Evolutionary conservation across 805 yeast species (phyloP).

Genomic region (Candida tibetensis): DNA sequence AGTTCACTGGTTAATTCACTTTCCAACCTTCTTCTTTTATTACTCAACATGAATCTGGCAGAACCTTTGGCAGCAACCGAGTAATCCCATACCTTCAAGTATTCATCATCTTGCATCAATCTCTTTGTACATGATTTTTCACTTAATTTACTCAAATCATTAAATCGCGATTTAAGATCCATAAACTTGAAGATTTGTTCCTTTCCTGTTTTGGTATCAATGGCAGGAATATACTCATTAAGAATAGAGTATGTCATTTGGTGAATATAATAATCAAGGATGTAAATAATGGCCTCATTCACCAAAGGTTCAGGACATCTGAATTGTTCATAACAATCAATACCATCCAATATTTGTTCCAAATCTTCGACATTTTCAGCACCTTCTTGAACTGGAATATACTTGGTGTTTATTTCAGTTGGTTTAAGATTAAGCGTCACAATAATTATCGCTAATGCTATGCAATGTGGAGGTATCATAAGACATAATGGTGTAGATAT

Average conservation of each 20-base stretch:
- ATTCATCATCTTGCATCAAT: constrained; percentile 43
- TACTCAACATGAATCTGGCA: constrained; percentile 52
- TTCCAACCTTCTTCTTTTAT: constrained; percentile 43
- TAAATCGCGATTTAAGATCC: constrained; percentile 43
- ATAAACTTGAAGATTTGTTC: constrained; percentile 46
- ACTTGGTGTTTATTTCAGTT: constrained; percentile 17
- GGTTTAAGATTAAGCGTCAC: constrained; percentile 54
- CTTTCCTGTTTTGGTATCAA: constrained; percentile 38
- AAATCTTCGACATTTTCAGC: constrained; percentile 17
- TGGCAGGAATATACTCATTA: constrained; percentile 39
- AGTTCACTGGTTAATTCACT: no score
- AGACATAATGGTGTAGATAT: constrained; percentile 66
- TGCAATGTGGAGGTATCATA: constrained; percentile 70
- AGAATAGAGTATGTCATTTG: constrained; percentile 51
- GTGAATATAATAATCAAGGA: constrained; percentile 61
- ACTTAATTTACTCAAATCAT: constrained; percentile 34
- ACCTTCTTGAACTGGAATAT: constrained; percentile 8
- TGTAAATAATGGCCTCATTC: constrained; percentile 52
- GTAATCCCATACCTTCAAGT: constrained; percentile 45
- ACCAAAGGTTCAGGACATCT: constrained; percentile 43
- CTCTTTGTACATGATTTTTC: constrained; percentile 26
- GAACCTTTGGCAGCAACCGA: constrained; percentile 37
- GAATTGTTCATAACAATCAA: constrained; percentile 36
- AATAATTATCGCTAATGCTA: constrained; percentile 66
- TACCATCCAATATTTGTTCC: constrained; percentile 27